Evolutionary conservation across 2,329 filamentous ascomycete genomes (phyloP).

Genomic region (Amesomyces nigricolor): DNA sequence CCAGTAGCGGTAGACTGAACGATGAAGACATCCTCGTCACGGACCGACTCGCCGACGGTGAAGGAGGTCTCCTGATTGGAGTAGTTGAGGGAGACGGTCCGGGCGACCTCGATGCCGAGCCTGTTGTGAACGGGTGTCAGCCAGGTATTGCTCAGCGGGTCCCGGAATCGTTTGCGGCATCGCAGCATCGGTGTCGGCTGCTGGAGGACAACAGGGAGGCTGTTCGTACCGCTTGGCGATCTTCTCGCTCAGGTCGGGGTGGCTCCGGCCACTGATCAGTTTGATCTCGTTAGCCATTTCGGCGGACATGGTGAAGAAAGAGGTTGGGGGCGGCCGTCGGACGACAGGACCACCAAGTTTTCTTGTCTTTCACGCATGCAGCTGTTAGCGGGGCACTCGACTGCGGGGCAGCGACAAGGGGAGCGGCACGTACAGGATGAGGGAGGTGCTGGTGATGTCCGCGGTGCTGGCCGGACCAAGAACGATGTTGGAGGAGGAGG

Average conservation of each 20-base stretch:
- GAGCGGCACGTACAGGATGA: slow-evolving; percentile 2
- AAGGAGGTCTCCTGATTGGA: slow-evolving; percentile 86
- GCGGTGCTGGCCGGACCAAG: not conserved
- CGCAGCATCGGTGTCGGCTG: too few relatives aligned
- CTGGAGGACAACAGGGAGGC: not conserved
- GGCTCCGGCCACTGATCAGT: slow-evolving; percentile 45
- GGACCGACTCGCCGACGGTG: slow-evolving; percentile 90
- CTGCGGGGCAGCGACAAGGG: slow-evolving; percentile 20
- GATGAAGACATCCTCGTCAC: slow-evolving; percentile 98
- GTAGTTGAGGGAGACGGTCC: slow-evolving; percentile 76
- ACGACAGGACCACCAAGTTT: slow-evolving; percentile 20
- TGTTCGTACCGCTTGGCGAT: slow-evolving; percentile 26
- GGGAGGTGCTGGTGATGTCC: not conserved
- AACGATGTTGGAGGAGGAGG: not conserved
- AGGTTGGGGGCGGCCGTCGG: slow-evolving; percentile 13
- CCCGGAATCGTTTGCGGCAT: not conserved
- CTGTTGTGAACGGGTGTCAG: slow-evolving; percentile 37
- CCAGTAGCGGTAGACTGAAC: slow-evolving; percentile 90
- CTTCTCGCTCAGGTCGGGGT: slow-evolving; percentile 43
- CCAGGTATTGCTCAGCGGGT: not conserved
- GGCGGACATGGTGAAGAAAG: slow-evolving; percentile 26
- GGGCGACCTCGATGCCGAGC: slow-evolving; percentile 70
- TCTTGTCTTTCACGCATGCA: slow-evolving; percentile 16
- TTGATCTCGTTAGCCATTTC: slow-evolving; percentile 50
- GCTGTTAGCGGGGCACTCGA: slow-evolving; percentile 24